phyloP scores from a whole-genome alignment of 192 early-diverging fungal genomes.

The Coemansia sp. region DNA sequence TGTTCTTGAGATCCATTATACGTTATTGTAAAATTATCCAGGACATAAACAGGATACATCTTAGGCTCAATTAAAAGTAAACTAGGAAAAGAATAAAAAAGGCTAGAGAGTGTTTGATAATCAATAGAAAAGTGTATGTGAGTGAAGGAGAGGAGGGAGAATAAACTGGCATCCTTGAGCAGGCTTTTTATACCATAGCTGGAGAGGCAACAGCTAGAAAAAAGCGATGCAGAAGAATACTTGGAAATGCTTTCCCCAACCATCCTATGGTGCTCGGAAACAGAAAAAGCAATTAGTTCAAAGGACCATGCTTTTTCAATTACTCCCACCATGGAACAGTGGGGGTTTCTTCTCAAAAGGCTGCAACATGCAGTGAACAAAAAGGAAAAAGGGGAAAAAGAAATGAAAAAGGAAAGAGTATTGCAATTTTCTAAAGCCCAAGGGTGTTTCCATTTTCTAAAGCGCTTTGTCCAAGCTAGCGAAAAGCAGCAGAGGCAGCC shows the following conservation, averaged over 20 bases:
- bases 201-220: not conserved
- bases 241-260: not conserved
- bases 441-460: not conserved
- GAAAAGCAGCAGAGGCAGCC: not conserved
- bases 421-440: not conserved
- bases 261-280: not conserved
- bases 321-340: no score
- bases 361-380: not conserved
- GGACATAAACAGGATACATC: no score
- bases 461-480: not conserved
- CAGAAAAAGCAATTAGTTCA: not conserved
- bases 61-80: no score
- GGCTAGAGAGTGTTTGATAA: no score
- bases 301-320: not conserved
- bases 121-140: no score
- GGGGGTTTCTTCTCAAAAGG: no score
- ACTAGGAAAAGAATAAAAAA: no score
- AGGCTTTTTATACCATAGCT: no score
- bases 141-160: no score
- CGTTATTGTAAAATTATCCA: no score
- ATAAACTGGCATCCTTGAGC: no score
- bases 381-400: not conserved
- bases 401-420: not conserved
- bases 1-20: no score
- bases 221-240: not conserved